phyloP scores from a whole-genome alignment of 129 eudicot species.

The Saussurea involucrata region DNA sequence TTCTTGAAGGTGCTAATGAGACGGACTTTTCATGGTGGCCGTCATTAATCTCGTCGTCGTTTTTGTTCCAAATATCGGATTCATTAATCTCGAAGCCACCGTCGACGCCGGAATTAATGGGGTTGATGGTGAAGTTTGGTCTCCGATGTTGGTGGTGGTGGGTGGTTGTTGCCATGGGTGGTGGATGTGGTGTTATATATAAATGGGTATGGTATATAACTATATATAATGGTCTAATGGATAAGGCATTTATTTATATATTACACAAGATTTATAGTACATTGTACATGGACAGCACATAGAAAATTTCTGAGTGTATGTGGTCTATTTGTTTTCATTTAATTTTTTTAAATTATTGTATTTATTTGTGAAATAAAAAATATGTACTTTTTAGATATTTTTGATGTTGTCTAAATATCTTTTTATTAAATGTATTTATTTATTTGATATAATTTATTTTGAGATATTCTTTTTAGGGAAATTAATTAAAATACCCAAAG shows the following conservation, averaged over 20 bases:
- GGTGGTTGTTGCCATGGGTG: neutral
- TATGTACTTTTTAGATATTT: neutral
- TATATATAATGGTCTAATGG: constrained; percentile 22
- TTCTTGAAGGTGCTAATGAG: neutral
- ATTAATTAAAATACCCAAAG: no score
- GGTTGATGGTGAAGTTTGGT: neutral
- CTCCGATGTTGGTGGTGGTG: constrained; percentile 2
- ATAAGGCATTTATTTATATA: constrained; percentile 8
- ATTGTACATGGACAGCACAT: constrained; percentile 5
- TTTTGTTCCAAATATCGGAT: constrained; percentile 38
- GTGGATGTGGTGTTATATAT: neutral
- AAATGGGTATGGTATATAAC: neutral
- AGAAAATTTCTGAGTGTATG: neutral
- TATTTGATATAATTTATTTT: neutral
- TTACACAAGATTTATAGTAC: neutral
- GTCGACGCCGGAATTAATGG: neutral
- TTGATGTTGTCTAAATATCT: neutral
- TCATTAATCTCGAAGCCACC: constrained; percentile 41
- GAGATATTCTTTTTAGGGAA: no score
- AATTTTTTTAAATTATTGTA: neutral
- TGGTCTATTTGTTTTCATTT: neutral
- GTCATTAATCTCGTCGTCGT: neutral
- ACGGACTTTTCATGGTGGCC: neutral
- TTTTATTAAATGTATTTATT: neutral
- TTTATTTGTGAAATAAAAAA: neutral